Evolutionary conservation across 768 basidiomycete species (phyloP), one percentile per base, ranked within the genome.

Genomic region (Termitomyces eurrhizus): DNA sequence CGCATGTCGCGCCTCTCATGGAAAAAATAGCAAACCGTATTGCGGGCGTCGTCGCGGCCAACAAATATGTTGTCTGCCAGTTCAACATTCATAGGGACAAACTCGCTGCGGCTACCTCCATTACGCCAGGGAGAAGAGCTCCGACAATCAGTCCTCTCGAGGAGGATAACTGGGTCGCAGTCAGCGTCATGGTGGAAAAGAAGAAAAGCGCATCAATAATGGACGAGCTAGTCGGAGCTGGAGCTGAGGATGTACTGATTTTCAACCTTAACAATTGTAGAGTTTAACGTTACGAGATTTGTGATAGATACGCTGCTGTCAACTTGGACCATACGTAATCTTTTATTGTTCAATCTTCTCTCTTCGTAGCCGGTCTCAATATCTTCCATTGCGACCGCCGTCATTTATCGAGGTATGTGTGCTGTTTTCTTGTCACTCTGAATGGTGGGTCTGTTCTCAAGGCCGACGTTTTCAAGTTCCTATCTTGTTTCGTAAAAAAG

Each of bases 191-290:
- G 95, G 89, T 98, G 8, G 88, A 91, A 75, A 93, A 91, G 77
- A 89, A 84, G 62, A 78, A 79, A 48, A 73, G 84, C 16, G 97
- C 97, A 4, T 80, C 80, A 42, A 84, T 89, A 33, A 98, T 99
- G 96, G 97, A 99, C 71, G 77, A 86, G 48, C 75, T 99, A 50
- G 86, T 88, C 63, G 81, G 76, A 56, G 80, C 87, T 42, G 97
- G 97, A 16, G 96, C 97, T 3, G 85, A 93, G 72, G 97, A 99
- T 70, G 82, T 98, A 50, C 74, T 98, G 65, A 85, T 95, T 56
- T 90, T 96, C 70, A 91, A 86, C 63, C 74, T 99, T 65, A 88
- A 93, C 71, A 98, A 98, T 73, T 98, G 95, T 78, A 84, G 95
- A 73, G 95, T 98, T 35, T 93, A 77, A 73, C 53, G 16, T 57